phyloP scores from a whole-genome alignment of 2,329 filamentous ascomycete species.

The Dactylellina leptospora region DNA sequence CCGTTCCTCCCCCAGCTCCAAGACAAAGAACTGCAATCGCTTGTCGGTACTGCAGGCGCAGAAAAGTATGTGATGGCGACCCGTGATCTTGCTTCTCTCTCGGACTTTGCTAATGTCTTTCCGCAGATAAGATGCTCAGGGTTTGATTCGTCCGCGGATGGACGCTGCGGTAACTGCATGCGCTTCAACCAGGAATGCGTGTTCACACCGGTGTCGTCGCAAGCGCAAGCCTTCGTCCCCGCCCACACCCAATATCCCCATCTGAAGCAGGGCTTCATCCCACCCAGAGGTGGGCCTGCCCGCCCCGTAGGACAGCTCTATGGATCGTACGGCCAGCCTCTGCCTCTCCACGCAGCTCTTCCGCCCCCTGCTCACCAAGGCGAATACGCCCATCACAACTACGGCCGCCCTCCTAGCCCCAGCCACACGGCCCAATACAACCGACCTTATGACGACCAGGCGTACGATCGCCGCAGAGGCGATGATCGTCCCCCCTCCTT shows the following conservation, averaged over 20 bases:
- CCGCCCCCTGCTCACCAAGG: conserved; percentile 43
- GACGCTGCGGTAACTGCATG: conserved; percentile 76
- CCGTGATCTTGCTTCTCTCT: neutral
- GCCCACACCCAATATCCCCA: conserved; percentile 73
- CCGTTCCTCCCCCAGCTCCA: conserved; percentile 61
- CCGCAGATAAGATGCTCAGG: conserved; percentile 77
- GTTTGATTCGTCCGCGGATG: conserved; percentile 76
- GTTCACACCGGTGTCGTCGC: conserved; percentile 78
- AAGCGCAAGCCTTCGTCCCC: conserved; percentile 77
- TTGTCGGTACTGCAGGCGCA: conserved; percentile 69
- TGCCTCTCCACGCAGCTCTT: conserved; percentile 57
- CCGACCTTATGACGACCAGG: conserved; percentile 57
- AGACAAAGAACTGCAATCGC: conserved; percentile 70
- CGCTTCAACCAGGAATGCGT: conserved; percentile 80
- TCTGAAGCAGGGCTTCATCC: conserved; percentile 62
- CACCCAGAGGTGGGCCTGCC: conserved; percentile 58
- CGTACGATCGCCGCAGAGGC: conserved; percentile 52
- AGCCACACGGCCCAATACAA: conserved; percentile 30
- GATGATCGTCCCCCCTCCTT: conserved; percentile 59
- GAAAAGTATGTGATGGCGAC: conserved; percentile 64
- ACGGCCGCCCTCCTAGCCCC: conserved; percentile 39
- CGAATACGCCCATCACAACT: conserved; percentile 54
- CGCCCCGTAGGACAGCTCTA: conserved; percentile 59
- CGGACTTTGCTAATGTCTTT: neutral
- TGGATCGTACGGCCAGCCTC: conserved; percentile 61